Percentiles rank a stretch among this genome's conserved stretches.
These are phyloP conservation scores for Penicillium corylophilum DNA, from an alignment of 2,329 filamentous ascomycete species.

Conservation along the genomic window DNA sequence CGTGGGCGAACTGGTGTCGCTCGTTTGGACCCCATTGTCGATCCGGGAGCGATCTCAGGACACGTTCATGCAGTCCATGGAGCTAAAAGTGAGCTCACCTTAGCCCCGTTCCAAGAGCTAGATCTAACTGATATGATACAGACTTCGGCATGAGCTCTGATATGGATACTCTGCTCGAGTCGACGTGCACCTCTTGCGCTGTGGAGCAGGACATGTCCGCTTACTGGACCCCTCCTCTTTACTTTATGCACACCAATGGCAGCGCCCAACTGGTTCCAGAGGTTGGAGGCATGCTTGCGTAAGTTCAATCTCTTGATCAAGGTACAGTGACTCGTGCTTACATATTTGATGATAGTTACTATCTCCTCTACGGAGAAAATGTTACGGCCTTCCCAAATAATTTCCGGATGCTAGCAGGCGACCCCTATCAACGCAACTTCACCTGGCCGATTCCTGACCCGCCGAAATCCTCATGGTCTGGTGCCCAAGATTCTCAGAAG, in stretches of 20 bases:
- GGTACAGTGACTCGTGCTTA: constrained; percentile 9
- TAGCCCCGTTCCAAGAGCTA: neutral
- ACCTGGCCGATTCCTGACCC: constrained; percentile 65
- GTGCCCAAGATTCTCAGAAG: constrained; percentile 64
- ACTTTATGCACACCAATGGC: constrained; percentile 71
- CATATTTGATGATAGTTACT: constrained; percentile 62
- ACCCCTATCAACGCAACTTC: constrained; percentile 67
- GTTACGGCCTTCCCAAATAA: constrained; percentile 71
- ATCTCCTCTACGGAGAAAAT: constrained; percentile 68
- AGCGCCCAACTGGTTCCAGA: constrained; percentile 68
- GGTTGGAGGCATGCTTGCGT: constrained; percentile 82
- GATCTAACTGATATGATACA: constrained; percentile 37
- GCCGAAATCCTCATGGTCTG: constrained; percentile 69
- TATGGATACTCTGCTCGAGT: constrained; percentile 58
- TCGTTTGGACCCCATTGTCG: constrained; percentile 74
- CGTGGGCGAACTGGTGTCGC: constrained; percentile 67
- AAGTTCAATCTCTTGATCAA: constrained; percentile 43
- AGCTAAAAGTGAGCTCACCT: constrained; percentile 64
- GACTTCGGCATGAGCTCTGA: constrained; percentile 63
- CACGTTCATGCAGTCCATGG: constrained; percentile 78
- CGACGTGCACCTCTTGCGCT: constrained; percentile 75
- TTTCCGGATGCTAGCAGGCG: constrained; percentile 81
- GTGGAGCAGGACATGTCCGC: constrained; percentile 81
- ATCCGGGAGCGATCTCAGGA: constrained; percentile 56
- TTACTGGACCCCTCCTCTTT: constrained; percentile 80